phyloP scores from a whole-genome alignment of 805 yeast genomes.

The Ogataea paraovalis region DNA sequence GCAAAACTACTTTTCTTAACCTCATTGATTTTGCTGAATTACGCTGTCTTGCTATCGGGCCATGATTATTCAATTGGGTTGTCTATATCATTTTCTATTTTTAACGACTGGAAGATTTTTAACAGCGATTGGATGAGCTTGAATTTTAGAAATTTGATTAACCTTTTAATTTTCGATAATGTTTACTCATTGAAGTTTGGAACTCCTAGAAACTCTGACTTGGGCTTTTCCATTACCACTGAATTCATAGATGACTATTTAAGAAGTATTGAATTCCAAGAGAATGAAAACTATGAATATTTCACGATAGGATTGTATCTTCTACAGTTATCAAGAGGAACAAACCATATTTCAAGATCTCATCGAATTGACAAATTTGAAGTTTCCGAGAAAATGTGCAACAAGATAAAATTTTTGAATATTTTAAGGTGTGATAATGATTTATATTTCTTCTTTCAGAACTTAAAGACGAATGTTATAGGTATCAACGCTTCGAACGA shows the following conservation, averaged over 20 bases:
- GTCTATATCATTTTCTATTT: slow-evolving; percentile 47
- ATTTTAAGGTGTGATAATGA: slow-evolving; percentile 24
- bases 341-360: slow-evolving; percentile 13
- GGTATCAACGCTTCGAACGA: slow-evolving; percentile 9
- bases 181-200: slow-evolving; percentile 52
- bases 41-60: slow-evolving; percentile 55
- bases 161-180: slow-evolving; percentile 47
- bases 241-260: slow-evolving; percentile 16
- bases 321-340: slow-evolving; percentile 15
- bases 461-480: slow-evolving; percentile 4
- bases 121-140: slow-evolving; percentile 25
- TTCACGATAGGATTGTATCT: slow-evolving; percentile 24
- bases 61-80: slow-evolving; percentile 56
- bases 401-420: slow-evolving; percentile 24
- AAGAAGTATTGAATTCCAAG: slow-evolving; percentile 9
- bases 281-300: slow-evolving; percentile 17
- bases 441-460: slow-evolving; percentile 12
- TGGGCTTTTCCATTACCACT: slow-evolving; percentile 17
- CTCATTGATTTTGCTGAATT: slow-evolving; percentile 45
- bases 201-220: slow-evolving; percentile 24
- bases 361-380: slow-evolving; percentile 11
- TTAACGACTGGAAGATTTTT: slow-evolving; percentile 55
- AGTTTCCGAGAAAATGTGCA: slow-evolving; percentile 8
- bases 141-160: slow-evolving; percentile 37
- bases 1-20: slow-evolving; percentile 33